Evolutionary conservation across 2,329 filamentous ascomycete species (phyloP).

Genomic region (Alternaria postmessia): DNA sequence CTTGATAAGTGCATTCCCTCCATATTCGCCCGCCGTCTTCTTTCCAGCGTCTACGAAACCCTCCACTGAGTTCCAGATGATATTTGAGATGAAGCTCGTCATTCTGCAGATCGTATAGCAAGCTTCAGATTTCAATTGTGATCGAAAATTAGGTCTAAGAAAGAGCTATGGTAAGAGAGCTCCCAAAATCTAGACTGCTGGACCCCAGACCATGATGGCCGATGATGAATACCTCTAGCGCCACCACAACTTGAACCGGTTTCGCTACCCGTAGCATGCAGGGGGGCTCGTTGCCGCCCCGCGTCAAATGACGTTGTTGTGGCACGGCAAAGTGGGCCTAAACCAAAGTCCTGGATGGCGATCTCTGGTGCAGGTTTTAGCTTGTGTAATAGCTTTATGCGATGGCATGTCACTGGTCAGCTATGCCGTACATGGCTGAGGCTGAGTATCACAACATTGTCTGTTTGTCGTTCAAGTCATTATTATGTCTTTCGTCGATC

Average conservation of each 20-base stretch:
- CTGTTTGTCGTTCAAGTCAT: not conserved
- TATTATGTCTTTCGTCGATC: not conserved
- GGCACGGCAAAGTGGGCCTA: conserved; percentile 17
- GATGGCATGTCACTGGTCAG: not conserved
- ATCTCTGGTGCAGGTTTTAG: conserved; percentile 15
- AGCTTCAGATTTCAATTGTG: not conserved
- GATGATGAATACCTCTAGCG: conserved; percentile 29
- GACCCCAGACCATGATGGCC: conserved; percentile 17
- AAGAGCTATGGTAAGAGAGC: not conserved
- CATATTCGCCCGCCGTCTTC: conserved; percentile 48
- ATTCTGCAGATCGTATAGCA: conserved; percentile 16
- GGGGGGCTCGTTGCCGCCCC: conserved; percentile 25
- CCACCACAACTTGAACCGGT: conserved; percentile 38
- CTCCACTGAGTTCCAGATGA: conserved; percentile 49
- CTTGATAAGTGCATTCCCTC: conserved; percentile 49
- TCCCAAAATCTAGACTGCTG: conserved; percentile 7
- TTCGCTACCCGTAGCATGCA: conserved; percentile 20
- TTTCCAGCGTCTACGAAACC: conserved; percentile 50
- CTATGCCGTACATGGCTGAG: not conserved
- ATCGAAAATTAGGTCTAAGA: not conserved
- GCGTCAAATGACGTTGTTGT: conserved; percentile 40
- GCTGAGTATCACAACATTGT: not conserved
- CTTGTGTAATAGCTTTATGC: not conserved
- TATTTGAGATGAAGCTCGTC: conserved; percentile 48
- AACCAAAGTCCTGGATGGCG: conserved; percentile 12